Evolutionary conservation across 2,329 filamentous ascomycete genomes (phyloP).

Genomic region (Penicillium sp.): DNA sequence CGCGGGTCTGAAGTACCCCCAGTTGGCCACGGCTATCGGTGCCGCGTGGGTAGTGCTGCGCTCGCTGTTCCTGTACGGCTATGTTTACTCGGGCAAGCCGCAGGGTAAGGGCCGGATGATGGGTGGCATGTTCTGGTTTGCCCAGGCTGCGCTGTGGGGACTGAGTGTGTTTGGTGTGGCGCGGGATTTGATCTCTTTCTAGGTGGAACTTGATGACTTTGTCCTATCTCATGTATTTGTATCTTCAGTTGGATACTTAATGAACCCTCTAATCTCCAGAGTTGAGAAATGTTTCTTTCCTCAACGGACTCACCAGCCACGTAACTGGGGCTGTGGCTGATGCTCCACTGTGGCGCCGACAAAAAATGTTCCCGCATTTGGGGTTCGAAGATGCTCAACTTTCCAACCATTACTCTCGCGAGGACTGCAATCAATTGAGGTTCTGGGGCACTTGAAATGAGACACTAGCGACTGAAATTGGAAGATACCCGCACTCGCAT

Average conservation of each 20-base stretch:
- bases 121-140: constrained; percentile 42
- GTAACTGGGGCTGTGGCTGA: constrained; percentile 14
- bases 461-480: neutral
- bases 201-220: neutral
- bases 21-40: constrained; percentile 49
- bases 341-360: constrained; percentile 20
- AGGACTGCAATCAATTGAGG: neutral
- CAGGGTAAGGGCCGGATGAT: constrained; percentile 40
- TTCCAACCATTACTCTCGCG: neutral
- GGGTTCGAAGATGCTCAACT: neutral
- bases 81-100: constrained; percentile 43
- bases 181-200: constrained; percentile 30
- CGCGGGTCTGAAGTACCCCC: constrained; percentile 56
- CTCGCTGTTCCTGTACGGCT: constrained; percentile 52
- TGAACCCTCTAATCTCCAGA: neutral
- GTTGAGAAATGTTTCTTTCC: neutral
- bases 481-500: neutral
- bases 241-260: neutral
- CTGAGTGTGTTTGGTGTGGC: constrained; percentile 41
- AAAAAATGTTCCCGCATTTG: constrained; percentile 19
- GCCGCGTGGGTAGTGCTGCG: constrained; percentile 54
- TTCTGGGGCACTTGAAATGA: neutral
- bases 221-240: neutral
- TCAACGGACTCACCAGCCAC: neutral
- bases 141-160: constrained; percentile 44